Evolutionary conservation across 2,329 filamentous ascomycete genomes (phyloP), one percentile per base, ranked within the genome.

Genomic region (Aspergillus amoenus): DNA sequence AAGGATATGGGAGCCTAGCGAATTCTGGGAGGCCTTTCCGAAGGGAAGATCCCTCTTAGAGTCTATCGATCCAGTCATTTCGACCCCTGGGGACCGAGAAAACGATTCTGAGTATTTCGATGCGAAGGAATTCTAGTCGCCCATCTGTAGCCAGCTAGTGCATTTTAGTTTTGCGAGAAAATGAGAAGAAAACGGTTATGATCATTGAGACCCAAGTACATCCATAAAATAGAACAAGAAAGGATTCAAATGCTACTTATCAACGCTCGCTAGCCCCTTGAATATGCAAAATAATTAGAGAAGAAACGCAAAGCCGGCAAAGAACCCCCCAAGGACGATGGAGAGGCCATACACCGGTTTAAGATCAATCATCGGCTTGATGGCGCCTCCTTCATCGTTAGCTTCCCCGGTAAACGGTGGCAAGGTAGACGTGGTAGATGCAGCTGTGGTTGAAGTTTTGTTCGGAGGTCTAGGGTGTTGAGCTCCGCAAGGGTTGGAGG

Each of bases 401-500:
- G 67, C 68, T 32, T 59, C 70, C 24, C 65, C 65, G 6, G 72
- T 69, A 13, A 71, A 70, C 8, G 72, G 72, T 44, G 66, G 65
- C 4, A 68, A 58, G 59, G 60, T 72, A 58, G 67, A 68, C 5
- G 71, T 74, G 27, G 72, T 68, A 46, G 70, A 57, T 27, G 70
- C 64, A 9, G 71, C 72, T 22, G 69, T 54, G 18, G 68, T 70
- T 12, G 79, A 74, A 21, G 79, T 79, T n/a, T 76, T 73, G 68
- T 87, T 87, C 57, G 80, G 76, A 34, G 74, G 76, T 52, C 70
- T 80, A 4, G 85, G 85, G 58, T 80, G 73, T 66, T 84, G 79
- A n/a, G 85, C 85, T 64, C 85, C 85, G 67, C 85, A 88, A 4
- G 83, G 84, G 67, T 87, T 77, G 46, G 84, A 67, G 21, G 74